These are phyloP conservation scores for Brassica cretica DNA, from an alignment of 345 rosid species.

Conservation along the genomic window DNA sequence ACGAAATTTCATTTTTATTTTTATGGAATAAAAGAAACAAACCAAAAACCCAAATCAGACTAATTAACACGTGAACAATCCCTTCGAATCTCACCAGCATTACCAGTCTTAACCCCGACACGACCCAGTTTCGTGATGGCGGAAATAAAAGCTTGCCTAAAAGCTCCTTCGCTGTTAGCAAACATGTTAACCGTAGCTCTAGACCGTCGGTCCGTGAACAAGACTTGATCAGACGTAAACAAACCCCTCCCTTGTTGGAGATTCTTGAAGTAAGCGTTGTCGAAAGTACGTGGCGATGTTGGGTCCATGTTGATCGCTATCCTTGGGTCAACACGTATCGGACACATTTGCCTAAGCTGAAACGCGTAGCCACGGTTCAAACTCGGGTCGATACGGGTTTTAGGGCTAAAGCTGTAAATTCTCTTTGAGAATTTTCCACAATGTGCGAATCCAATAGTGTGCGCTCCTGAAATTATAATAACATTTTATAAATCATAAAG, in stretches of 20 bases:
- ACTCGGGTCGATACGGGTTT: conserved; percentile 58
- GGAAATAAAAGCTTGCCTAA: conserved; percentile 57
- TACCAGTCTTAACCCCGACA: conserved; percentile 66
- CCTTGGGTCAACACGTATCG: conserved; percentile 56
- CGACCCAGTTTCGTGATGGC: conserved; percentile 83
- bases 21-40: not conserved
- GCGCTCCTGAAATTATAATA: conserved; percentile 52
- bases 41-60: not conserved
- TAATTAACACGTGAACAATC: conserved; percentile 63
- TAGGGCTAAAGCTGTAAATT: conserved; percentile 65
- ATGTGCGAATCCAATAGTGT: conserved; percentile 78
- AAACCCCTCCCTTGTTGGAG: conserved; percentile 73
- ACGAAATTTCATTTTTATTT: conserved; percentile 1
- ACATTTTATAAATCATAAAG: not conserved
- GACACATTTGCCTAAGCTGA: conserved; percentile 70
- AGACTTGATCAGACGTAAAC: conserved; percentile 64
- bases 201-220: conserved; percentile 69
- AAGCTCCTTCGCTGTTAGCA: conserved; percentile 55
- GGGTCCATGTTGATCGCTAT: conserved; percentile 92
- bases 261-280: conserved; percentile 74
- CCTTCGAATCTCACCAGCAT: conserved; percentile 65
- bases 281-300: conserved; percentile 60
- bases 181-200: conserved; percentile 55
- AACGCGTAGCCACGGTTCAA: conserved; percentile 52
- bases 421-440: conserved; percentile 63